Base-by-base conservation (phyloP, 371 early-diverging fungal species). In the Smittium culicis region DNA sequence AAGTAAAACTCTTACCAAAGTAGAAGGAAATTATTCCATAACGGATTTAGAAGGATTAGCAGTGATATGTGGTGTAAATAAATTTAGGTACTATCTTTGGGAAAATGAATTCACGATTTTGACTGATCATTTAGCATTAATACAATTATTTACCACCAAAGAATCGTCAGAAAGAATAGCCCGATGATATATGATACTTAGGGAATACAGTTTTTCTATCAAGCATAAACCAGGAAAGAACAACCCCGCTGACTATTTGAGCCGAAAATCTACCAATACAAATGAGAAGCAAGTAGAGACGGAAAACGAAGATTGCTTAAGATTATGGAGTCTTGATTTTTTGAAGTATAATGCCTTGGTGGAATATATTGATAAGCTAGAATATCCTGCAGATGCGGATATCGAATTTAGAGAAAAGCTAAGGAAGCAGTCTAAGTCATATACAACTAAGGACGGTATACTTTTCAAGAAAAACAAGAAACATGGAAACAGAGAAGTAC, bases 81-180 rank as follows among this genome's bases (percentile, higher is more conserved):
- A 11, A 45, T 75, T 75, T 56, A 74, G 74, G 32, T 66, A 67
- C 25, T 79, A 72, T 29, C 16, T 79, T 0, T 78, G 70, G 69
- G 76, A 71, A 20, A 11, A 31, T 2, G 54, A 66, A n/a, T 68
- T 68, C 66, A 68, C 65, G 11, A 34, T 68, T 35, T 55, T 54
- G 25, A 66, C 66, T 20, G 66, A 66, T n/a, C 66, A 66, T 32
- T 28, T 5, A 30, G n/a, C 66, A 24, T 31, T 66, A 33, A 31
- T 54, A 5, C 24, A n/a, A 54, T 5, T 66, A 2, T 58, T 58
- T 24, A 35, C 54, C n/a, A 31, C 31, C n/a, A 27, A 31, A 34
- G 54, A 66, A 29, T 2, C 31, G 29, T 57, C 66, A 66, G 66
- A 45, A 30, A n/a, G 66, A 66, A n/a, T 66, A 20, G 66, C 55